Conservation (phyloP, 2,329 filamentous ascomycete species). For the Fonsecaea monophora region DNA sequence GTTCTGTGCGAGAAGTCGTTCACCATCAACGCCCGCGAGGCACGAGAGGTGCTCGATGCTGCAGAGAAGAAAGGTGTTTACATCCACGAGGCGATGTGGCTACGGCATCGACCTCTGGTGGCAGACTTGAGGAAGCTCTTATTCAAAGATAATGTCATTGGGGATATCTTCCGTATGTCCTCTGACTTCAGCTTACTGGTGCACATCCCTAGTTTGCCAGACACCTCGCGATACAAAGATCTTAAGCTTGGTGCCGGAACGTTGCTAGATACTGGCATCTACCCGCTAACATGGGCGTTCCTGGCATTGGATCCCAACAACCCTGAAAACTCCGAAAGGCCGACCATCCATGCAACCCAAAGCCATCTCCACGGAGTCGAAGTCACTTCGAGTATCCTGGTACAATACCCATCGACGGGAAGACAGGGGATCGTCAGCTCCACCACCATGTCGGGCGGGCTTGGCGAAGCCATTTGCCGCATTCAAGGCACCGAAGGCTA, state of each 20-base stretch:
- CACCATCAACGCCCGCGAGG: slow-evolving; percentile 80
- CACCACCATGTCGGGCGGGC: slow-evolving; percentile 41
- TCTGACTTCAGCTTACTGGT: slow-evolving; percentile 55
- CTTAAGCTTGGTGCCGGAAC: slow-evolving; percentile 80
- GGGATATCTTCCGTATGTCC: slow-evolving; percentile 62
- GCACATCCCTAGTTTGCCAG: slow-evolving; percentile 25
- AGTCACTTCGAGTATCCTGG: slow-evolving; percentile 47
- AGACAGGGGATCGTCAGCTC: slow-evolving; percentile 54
- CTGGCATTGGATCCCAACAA: slow-evolving; percentile 79
- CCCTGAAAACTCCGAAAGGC: slow-evolving; percentile 67
- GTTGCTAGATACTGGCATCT: slow-evolving; percentile 84
- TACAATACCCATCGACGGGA: slow-evolving; percentile 50
- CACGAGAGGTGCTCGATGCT: slow-evolving; percentile 72
- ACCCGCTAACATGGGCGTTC: slow-evolving; percentile 89
- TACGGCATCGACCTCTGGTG: slow-evolving; percentile 82
- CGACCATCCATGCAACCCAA: slow-evolving; percentile 68
- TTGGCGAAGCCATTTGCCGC: slow-evolving; percentile 22
- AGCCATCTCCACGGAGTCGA: slow-evolving; percentile 42
- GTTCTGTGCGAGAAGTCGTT: slow-evolving; percentile 80
- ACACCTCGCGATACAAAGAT: slow-evolving; percentile 67
- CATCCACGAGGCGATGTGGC: slow-evolving; percentile 79
- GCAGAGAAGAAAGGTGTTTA: slow-evolving; percentile 74
- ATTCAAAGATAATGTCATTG: slow-evolving; percentile 57
- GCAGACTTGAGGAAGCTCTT: slow-evolving; percentile 66
- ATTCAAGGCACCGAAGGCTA: slow-evolving; percentile 39